Base-by-base conservation (phyloP, 805 yeast species). In the Brettanomyces custersianus region DNA sequence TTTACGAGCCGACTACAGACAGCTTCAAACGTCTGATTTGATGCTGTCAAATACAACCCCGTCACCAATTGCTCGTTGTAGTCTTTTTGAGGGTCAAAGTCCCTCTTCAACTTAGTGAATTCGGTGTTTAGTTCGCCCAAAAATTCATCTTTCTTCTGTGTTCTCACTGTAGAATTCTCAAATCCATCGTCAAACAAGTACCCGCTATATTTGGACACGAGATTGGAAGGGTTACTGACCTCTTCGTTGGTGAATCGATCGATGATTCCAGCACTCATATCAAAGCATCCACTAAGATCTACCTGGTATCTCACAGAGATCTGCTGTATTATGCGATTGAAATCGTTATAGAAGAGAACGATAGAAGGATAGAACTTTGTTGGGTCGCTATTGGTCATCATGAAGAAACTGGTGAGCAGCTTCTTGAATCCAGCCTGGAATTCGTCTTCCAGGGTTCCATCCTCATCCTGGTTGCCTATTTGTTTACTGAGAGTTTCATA, bases 321-420 rank as follows among this genome's bases (percentile, higher is more conserved):
- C 18, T 42, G 45, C 10, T 54, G 56, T 6, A 57, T 31, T 4
- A 57, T 30, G 17, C 40, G 43, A 16, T 45, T 44, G 35, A 39
- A 58, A 36, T 60, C 65, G 36, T 59, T 57, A 41, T 51, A 52
- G 20, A 59, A 57, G 12, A 58, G 35, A 3, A 57, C 37, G 15
- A 39, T 40, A n/a, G 38, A 45, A 3, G 51, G 43, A 36, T 58
- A 56, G 17, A 37, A 42, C 3, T 39, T 37, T 7, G 31, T 6
- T 0, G 42, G 28, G 20, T 46, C 36, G 4, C 41, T 31, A 20
- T 45, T 41, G 7, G 55, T 34, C 27, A 55, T 45, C 51, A 56
- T 52, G 32, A 53, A 57, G 23, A 39, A 47, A 28, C 52, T 44
- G 13, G 40, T 33, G 9, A 53, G 19, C 12, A 58, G 25, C 30